Conservation (phyloP, 1,284 basidiomycete species). For the Volvariella surrecta region DNA sequence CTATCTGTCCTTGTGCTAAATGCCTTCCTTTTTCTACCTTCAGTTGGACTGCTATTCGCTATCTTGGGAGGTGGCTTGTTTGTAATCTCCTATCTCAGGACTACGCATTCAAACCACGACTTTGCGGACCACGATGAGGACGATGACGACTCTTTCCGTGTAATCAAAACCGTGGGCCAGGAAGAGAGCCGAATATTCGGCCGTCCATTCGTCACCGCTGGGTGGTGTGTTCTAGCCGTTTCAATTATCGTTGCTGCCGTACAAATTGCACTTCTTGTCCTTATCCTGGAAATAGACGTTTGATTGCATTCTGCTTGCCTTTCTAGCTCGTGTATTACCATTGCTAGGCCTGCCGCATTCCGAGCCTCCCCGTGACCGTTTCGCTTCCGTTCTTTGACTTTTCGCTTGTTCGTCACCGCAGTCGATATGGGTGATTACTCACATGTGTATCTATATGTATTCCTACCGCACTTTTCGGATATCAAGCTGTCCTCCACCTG, state of each 20-base stretch:
- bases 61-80: conserved; percentile 56
- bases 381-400: too few species aligned
- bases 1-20: background rate
- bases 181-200: conserved; percentile 56
- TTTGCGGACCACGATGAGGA: conserved; percentile 54
- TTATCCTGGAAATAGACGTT: conserved; percentile 33
- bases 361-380: too few species aligned
- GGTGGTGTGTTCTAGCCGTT: conserved; percentile 60
- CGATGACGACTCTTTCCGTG: conserved; percentile 9
- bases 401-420: too few species aligned
- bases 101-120: conserved; percentile 60
- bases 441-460: too few species aligned
- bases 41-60: conserved; percentile 65
- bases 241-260: conserved; percentile 52
- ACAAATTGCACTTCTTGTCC: conserved; percentile 56
- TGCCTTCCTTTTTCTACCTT: conserved; percentile 16
- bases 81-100: conserved; percentile 50
- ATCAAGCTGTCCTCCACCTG: too few species aligned
- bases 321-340: too few species aligned
- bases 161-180: conserved; percentile 48
- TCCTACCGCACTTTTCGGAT: too few species aligned
- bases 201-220: conserved; percentile 73
- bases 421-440: too few species aligned
- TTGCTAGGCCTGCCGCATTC: too few species aligned
- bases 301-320: too few species aligned